Base-by-base conservation (phyloP, 331 rosid genomes). In the Prunus yedoensis region DNA sequence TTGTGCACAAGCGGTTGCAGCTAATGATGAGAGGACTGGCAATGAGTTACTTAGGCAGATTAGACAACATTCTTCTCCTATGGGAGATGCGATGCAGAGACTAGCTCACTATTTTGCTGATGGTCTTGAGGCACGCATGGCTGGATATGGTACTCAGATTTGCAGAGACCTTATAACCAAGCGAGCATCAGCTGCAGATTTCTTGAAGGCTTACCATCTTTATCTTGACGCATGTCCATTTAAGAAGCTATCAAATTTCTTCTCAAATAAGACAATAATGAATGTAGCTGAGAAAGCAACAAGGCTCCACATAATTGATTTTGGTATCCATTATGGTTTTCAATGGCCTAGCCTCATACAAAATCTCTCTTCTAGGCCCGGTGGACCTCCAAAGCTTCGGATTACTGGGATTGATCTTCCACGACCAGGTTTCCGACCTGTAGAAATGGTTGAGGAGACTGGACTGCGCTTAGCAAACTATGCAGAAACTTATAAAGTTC, bases 341-440 rank as follows among this genome's bases (percentile, higher is more conserved):
- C 43, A 38, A 38, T 38, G 43, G 43, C 43, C 43, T 38, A 6
- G 43, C 43, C 43, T 38, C 43, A 38, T 38, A 6, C 43, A 7
- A 38, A 38, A 38, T 38, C 43, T 38, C 43, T 38, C 43, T 35
- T 35, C 41, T 35, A 35, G 41, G 41, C 43, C 43, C 43, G 9
- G 43, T 38, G 43, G 43, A 38, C 43, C 43, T 38, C 43, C 43
- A 7, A 38, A 38, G 43, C 43, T 38, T 7, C 43, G 43, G 43
- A 38, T 38, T 51, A 81, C 85, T 2, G 85, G 85, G 65, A 77
- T 81, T 72, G 85, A 81, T 81, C 68, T 81, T 57, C 85, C 85
- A 46, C 77, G 47, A 35, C 85, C 85, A 57, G 85, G 85, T 72
- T 81, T 81, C 70, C 78, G 85, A 52, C 85, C 85, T 10, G 81